Percentiles rank a stretch among this genome's conserved stretches.
phyloP scores from a whole-genome alignment of 768 basidiomycete species.

The Amanita brunnescens region DNA sequence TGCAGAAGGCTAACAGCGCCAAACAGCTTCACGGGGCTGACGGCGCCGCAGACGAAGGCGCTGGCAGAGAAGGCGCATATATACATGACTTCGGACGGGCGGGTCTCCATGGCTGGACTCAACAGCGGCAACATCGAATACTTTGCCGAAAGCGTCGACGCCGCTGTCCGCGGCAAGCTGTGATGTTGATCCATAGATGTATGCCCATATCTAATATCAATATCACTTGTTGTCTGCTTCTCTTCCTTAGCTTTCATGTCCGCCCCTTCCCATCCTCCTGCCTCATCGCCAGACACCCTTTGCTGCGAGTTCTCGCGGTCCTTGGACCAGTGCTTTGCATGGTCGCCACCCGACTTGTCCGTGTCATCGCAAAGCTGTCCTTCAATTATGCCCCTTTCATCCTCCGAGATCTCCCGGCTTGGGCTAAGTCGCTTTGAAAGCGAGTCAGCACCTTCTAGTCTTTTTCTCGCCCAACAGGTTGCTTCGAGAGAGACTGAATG shows the following conservation, averaged over 20 bases:
- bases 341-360: slow-evolving; percentile 1
- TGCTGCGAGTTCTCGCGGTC: neutral
- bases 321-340: slow-evolving; percentile 1
- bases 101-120: slow-evolving; percentile 91
- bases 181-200: slow-evolving; percentile 24
- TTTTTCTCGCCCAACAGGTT: neutral
- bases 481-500: neutral
- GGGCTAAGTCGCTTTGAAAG: neutral
- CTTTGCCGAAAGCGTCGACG: slow-evolving; percentile 82
- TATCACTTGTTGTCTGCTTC: neutral
- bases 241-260: neutral
- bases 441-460: neutral
- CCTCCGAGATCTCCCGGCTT: slow-evolving; percentile 1
- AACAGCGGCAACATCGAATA: slow-evolving; percentile 80
- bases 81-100: slow-evolving; percentile 91
- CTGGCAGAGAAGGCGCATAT: slow-evolving; percentile 85
- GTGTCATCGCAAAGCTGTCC: slow-evolving; percentile 4
- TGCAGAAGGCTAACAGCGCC: neutral
- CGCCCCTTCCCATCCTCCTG: neutral
- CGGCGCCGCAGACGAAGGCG: slow-evolving; percentile 66
- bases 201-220: slow-evolving; percentile 3
- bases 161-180: slow-evolving; percentile 70
- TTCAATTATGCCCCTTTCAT: slow-evolving; percentile 5
- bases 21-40: slow-evolving; percentile 78
- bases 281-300: slow-evolving; percentile 1